phyloP scores from a whole-genome alignment of 2,329 filamentous ascomycete species.

The Monilinia vaccinii-corymbosi region DNA sequence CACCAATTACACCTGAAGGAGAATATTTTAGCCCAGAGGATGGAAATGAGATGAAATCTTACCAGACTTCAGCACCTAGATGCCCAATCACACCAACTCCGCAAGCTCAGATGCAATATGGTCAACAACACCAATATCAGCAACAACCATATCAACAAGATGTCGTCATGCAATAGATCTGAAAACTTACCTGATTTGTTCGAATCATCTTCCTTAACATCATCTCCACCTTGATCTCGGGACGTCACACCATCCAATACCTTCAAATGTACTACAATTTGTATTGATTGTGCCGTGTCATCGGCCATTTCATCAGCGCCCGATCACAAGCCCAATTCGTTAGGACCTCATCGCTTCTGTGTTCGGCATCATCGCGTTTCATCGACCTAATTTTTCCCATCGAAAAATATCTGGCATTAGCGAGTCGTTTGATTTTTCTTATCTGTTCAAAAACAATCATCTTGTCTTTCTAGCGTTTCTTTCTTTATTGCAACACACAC shows the following conservation, averaged over 20 bases:
- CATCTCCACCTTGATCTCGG: not conserved
- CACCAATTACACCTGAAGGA: slow-evolving; percentile 75
- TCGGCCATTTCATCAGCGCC: slow-evolving; percentile 3
- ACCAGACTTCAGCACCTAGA: slow-evolving; percentile 30
- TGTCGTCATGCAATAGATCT: slow-evolving; percentile 27
- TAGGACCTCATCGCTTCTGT: slow-evolving; percentile 2
- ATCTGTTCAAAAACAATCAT: slow-evolving; percentile 5
- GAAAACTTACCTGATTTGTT: not conserved
- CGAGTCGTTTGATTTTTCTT: slow-evolving; percentile 9
- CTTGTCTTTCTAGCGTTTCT: slow-evolving; percentile 10
- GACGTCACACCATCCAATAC: slow-evolving; percentile 1
- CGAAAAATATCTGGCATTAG: slow-evolving; percentile 12
- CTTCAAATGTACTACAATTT: slow-evolving; percentile 12
- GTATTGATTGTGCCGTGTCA: slow-evolving; percentile 10
- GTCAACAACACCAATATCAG: slow-evolving; percentile 36
- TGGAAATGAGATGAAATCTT: slow-evolving; percentile 22
- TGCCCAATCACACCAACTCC: slow-evolving; percentile 57
- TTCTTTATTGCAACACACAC: slow-evolving; percentile 3
- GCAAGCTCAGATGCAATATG: slow-evolving; percentile 35
- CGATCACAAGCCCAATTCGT: not conserved
- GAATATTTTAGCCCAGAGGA: slow-evolving; percentile 36
- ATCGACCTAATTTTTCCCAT: not conserved
- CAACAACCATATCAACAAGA: slow-evolving; percentile 34
- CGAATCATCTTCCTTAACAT: not conserved
- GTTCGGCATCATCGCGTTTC: slow-evolving; percentile 7